Conservation (phyloP, 305 asterid species). For the Fraxinus dipetala region DNA sequence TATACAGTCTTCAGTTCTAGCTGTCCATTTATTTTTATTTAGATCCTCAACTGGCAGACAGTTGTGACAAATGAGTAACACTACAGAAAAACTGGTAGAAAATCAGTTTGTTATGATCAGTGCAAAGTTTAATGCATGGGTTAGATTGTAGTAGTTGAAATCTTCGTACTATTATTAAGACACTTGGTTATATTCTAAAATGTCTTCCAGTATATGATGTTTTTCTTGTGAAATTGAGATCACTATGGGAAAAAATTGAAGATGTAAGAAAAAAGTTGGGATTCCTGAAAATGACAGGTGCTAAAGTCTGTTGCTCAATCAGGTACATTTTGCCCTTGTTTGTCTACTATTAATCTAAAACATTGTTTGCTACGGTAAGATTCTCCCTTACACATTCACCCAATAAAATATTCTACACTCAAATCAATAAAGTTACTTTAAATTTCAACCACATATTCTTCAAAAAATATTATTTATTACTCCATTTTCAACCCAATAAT, state of each 20-base stretch:
- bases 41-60: slow-evolving; percentile 25
- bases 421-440: too few relatives aligned
- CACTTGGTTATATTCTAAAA: slow-evolving; percentile 24
- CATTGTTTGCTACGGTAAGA: too few relatives aligned
- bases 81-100: slow-evolving; percentile 21
- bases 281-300: not conserved
- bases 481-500: too few relatives aligned
- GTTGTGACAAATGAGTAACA: slow-evolving; percentile 21
- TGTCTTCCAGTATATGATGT: slow-evolving; percentile 18
- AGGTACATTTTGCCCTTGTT: too few relatives aligned
- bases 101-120: slow-evolving; percentile 32
- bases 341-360: too few relatives aligned
- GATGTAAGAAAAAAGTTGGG: not conserved
- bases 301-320: not conserved
- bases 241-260: not conserved
- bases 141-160: not conserved
- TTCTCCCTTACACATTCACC: too few relatives aligned
- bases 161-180: slow-evolving; percentile 30
- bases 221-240: not conserved
- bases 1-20: slow-evolving; percentile 5
- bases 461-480: too few relatives aligned
- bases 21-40: slow-evolving; percentile 11
- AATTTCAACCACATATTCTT: too few relatives aligned
- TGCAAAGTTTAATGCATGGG: slow-evolving; percentile 43
- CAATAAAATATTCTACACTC: too few relatives aligned